These are phyloP conservation scores for Polyplosphaeria fusca DNA, from an alignment of 495 filamentous ascomycete genomes.

Conservation along the genomic window DNA sequence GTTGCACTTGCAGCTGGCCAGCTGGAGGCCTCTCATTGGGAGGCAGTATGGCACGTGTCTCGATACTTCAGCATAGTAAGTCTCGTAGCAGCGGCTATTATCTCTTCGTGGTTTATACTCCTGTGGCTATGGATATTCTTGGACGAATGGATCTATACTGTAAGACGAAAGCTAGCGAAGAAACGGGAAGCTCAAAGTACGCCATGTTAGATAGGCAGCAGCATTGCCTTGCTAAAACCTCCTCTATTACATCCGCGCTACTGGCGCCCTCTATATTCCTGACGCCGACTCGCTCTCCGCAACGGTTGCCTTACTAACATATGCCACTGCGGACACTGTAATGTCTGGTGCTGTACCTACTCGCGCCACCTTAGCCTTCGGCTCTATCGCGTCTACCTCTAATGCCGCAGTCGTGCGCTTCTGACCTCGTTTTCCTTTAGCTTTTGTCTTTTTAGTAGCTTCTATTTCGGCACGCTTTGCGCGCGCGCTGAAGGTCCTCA, in stretches of 20 bases:
- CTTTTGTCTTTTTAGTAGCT: not conserved
- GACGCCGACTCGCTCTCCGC: no score
- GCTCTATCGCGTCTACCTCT: not conserved
- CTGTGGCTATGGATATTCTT: constrained; percentile 21
- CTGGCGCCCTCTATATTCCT: no score
- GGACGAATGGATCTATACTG: constrained; percentile 15
- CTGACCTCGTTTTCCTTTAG: not conserved
- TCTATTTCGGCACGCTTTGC: constrained; percentile 1
- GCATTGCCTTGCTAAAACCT: no score
- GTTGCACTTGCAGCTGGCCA: constrained; percentile 17
- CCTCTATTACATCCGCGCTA: no score
- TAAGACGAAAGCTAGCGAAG: not conserved
- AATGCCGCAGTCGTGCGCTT: not conserved
- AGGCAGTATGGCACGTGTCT: not conserved
- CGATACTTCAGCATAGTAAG: not conserved
- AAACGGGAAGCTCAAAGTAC: not conserved
- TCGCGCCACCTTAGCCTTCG: no score
- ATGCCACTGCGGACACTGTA: no score
- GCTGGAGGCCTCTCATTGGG: not conserved
- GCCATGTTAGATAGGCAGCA: no score
- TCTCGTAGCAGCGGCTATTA: not conserved
- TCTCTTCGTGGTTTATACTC: constrained; percentile 5
- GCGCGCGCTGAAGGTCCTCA: constrained; percentile 8
- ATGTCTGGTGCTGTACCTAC: no score
- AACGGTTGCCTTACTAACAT: no score